A percentile compares a stretch with the other conserved stretches of the same genome.
These are phyloP conservation scores for Rhodosporidiobolus sp. DNA, from an alignment of 768 basidiomycete genomes.

Conservation along the genomic window DNA sequence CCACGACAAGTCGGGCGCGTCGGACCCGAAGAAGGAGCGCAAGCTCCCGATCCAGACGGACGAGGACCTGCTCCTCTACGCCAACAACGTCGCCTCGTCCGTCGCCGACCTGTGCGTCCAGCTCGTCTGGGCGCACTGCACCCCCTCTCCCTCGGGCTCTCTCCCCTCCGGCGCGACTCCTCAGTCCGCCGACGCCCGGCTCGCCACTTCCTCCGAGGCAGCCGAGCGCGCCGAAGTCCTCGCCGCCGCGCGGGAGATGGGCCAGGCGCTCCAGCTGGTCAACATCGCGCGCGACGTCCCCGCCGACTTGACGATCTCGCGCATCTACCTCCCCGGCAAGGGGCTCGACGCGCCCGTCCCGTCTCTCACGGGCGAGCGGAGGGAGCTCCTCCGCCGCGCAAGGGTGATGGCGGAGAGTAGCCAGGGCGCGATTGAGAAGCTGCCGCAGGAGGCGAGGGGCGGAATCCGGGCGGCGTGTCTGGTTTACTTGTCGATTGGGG, in stretches of 20 bases:
- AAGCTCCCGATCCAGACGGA: constrained; percentile 44
- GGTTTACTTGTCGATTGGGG: constrained; percentile 49
- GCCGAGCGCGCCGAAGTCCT: constrained; percentile 2
- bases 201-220: neutral
- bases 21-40: neutral
- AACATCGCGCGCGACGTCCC: constrained; percentile 50
- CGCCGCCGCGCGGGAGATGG: constrained; percentile 47
- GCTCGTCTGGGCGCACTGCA: constrained; percentile 46
- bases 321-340: constrained; percentile 48
- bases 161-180: neutral
- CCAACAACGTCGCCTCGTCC: constrained; percentile 50
- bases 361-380: constrained; percentile 12
- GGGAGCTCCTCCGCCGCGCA: constrained; percentile 43
- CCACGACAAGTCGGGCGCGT: neutral
- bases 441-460: constrained; percentile 44
- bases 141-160: neutral
- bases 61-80: constrained; percentile 48
- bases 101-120: constrained; percentile 51
- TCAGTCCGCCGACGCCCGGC: neutral
- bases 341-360: constrained; percentile 35
- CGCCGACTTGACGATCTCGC: constrained; percentile 46
- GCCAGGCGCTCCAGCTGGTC: constrained; percentile 51
- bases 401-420: constrained; percentile 41
- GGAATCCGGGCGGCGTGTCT: constrained; percentile 49
- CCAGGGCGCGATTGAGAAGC: constrained; percentile 30